These are phyloP conservation scores for Exophiala mesophila DNA, from an alignment of 2,329 filamentous ascomycete genomes.

Conservation along the genomic window DNA sequence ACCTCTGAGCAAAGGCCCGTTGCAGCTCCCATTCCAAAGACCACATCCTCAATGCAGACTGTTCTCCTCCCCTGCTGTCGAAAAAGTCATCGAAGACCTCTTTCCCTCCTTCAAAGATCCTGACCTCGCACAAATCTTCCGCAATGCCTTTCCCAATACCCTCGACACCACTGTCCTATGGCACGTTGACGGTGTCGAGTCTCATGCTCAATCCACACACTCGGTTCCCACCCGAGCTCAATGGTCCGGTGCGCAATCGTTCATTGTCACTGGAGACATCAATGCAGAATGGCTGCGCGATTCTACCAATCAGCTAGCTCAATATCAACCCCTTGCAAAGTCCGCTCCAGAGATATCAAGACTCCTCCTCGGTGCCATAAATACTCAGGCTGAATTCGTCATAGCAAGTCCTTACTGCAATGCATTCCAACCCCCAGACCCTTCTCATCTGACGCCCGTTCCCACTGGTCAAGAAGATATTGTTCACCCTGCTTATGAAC, in stretches of 20 bases:
- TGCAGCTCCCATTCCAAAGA: constrained; percentile 79
- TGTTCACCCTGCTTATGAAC: constrained; percentile 84
- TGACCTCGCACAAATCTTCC: constrained; percentile 86
- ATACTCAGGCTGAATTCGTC: constrained; percentile 91
- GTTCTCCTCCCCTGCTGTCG: constrained; percentile 80
- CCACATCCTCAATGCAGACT: constrained; percentile 78
- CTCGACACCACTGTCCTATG: constrained; percentile 86
- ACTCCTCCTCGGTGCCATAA: constrained; percentile 86
- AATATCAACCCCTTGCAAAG: constrained; percentile 80
- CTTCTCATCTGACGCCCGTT: constrained; percentile 66
- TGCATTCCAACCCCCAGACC: constrained; percentile 90
- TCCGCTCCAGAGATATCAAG: constrained; percentile 73
- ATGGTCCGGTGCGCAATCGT: constrained; percentile 84
- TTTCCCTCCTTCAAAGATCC: constrained; percentile 74
- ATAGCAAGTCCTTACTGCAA: constrained; percentile 97
- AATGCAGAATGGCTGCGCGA: constrained; percentile 86
- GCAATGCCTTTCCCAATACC: constrained; percentile 90
- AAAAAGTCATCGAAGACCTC: constrained; percentile 79
- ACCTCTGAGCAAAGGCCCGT: constrained; percentile 73
- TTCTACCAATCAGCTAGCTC: constrained; percentile 86
- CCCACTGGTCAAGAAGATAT: constrained; percentile 75
- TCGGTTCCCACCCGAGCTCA: constrained; percentile 50
- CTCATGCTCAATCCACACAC: constrained; percentile 34
- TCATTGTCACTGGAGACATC: constrained; percentile 90
- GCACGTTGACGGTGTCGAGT: constrained; percentile 61